Base-by-base conservation (phyloP, 805 yeast species). In the Blastobotrys robertii region DNA sequence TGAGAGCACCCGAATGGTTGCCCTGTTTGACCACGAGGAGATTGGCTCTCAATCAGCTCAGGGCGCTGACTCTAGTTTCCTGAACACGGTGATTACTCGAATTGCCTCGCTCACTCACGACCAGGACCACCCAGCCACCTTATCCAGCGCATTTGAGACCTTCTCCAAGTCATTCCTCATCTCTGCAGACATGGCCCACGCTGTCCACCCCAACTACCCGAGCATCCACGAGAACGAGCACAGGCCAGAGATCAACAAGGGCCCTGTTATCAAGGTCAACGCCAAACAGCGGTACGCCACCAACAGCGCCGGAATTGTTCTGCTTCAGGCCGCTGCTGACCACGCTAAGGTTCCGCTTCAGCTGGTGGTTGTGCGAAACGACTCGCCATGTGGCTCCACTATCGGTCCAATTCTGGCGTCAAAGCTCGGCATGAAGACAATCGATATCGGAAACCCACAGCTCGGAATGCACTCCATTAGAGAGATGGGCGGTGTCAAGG, bases 161-260 rank as follows among this genome's bases (percentile, higher is more conserved):
- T 44, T 55, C 35, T 53, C 64, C 8, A 81, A 80, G 59, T 86
- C 97, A 1, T 88, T 92, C 62, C 73, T 90, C 52, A 62, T 92
- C 37, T 88, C 97, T 0, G 84, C 95, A 0, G 98, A 90, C 61
- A 92, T 87, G 78, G 95, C 97, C 1, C 98, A 90, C 59, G 97
- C 95, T 29, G 82, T 90, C 32, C 96, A 90, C 62, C 98, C 98
- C 45, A 90, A 90, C 63, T 90, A 90, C 61, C 65, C 75, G 3
- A 73, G 72, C 42, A 75, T 75, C 53, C 83, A 92, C 63, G 97
- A 92, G 59, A 59, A 75, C 15, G 67, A 73, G 47, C 94, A 90
- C 62, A 75, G 76, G 50, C 97, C 98, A 1, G 70, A 71, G 41
- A 66, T 90, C 47, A 94, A 94, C 56, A 69, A 70, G 30, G 98